These are phyloP conservation scores for Lactifluus subvellereus DNA, from an alignment of 768 basidiomycete species.

Conservation along the genomic window DNA sequence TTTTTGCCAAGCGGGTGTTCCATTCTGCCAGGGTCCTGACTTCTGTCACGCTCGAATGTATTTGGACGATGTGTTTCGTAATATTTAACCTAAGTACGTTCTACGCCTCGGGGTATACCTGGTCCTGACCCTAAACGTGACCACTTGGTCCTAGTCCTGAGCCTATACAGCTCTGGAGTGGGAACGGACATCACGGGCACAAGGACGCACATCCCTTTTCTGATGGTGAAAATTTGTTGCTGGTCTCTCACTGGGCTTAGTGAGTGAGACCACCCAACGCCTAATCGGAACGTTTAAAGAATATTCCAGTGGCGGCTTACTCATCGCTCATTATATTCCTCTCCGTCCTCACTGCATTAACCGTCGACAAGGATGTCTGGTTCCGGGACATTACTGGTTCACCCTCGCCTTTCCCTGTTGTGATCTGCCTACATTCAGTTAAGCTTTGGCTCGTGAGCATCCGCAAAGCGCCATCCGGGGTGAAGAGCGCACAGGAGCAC, in stretches of 20 bases:
- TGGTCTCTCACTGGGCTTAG: slow-evolving; percentile 21
- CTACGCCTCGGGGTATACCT: not conserved
- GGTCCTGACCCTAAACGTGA: not conserved
- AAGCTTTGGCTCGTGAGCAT: slow-evolving; percentile 5
- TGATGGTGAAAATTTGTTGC: slow-evolving; percentile 16
- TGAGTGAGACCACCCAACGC: not conserved
- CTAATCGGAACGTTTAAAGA: not conserved
- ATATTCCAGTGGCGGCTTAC: slow-evolving; percentile 14
- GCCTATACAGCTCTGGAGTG: slow-evolving; percentile 18
- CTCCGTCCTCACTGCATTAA: slow-evolving; percentile 17
- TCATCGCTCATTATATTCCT: slow-evolving; percentile 8
- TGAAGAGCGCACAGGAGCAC: not conserved
- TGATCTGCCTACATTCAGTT: slow-evolving; percentile 3
- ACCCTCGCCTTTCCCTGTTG: slow-evolving; percentile 24
- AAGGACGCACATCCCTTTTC: slow-evolving; percentile 2
- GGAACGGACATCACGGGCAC: not conserved
- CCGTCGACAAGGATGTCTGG: slow-evolving; percentile 24
- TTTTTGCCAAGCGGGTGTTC: slow-evolving; percentile 19
- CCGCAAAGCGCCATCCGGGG: not conserved
- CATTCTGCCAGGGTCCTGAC: not conserved
- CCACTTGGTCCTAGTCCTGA: slow-evolving; percentile 10
- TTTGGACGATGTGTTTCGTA: slow-evolving; percentile 23
- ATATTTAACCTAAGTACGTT: slow-evolving; percentile 21
- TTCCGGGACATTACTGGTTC: slow-evolving; percentile 23
- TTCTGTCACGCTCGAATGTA: slow-evolving; percentile 23